Evolutionary conservation across 2,329 filamentous ascomycete species (phyloP).

Genomic region (Sarocladium strictum): DNA sequence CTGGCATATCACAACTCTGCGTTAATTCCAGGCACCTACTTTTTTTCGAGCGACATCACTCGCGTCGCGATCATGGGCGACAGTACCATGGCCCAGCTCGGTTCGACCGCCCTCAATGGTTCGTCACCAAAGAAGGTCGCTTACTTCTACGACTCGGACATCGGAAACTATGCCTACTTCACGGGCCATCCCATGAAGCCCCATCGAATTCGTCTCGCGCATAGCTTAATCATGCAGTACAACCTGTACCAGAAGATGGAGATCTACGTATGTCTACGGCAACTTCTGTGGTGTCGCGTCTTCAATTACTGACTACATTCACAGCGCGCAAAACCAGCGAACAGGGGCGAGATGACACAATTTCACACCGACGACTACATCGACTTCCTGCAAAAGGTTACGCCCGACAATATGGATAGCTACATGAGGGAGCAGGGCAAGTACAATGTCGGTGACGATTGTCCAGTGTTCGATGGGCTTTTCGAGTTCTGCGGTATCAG

Average conservation of each 20-base stretch:
- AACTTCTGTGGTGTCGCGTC: slow-evolving; percentile 15
- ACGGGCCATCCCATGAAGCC: slow-evolving; percentile 99
- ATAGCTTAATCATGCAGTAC: slow-evolving; percentile 94
- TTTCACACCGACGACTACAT: slow-evolving; percentile 97
- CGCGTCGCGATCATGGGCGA: slow-evolving; percentile 28
- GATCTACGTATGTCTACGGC: slow-evolving; percentile 65
- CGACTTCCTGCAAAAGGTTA: slow-evolving; percentile 90
- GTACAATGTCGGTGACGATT: slow-evolving; percentile 95
- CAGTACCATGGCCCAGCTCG: slow-evolving; percentile 29
- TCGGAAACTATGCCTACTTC: slow-evolving; percentile 96
- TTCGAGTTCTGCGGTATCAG: slow-evolving; percentile 96
- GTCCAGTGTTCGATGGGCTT: slow-evolving; percentile 95
- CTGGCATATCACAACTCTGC: not conserved
- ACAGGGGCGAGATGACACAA: slow-evolving; percentile 81
- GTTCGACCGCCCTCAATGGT: slow-evolving; percentile 41
- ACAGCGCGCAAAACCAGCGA: slow-evolving; percentile 79
- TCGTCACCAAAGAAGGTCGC: slow-evolving; percentile 72
- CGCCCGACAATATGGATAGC: slow-evolving; percentile 95
- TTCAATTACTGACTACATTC: slow-evolving; percentile 27
- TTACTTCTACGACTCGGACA: slow-evolving; percentile 98
- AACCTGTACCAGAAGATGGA: slow-evolving; percentile 96
- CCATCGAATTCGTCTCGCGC: slow-evolving; percentile 88
- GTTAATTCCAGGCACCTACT: not conserved
- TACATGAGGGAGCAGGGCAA: slow-evolving; percentile 86
- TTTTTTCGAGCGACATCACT: not conserved